Percentiles rank a stretch among this genome's conserved stretches.
Conservation (phyloP, 2,329 filamentous ascomycete genomes). For the Epichloe sp. region DNA sequence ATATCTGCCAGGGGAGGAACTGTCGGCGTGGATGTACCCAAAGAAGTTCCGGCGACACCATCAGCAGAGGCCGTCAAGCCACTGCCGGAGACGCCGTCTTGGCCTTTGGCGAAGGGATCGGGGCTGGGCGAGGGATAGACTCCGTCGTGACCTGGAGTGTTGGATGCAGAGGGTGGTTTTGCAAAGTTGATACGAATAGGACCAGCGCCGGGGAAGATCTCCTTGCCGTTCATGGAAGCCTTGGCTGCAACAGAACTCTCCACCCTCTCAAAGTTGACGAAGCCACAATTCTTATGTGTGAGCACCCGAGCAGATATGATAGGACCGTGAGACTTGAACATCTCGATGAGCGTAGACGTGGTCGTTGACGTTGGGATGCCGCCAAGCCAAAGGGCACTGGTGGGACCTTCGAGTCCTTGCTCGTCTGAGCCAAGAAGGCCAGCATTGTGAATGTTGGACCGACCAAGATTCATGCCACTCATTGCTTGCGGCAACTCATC, state of each 20-base stretch:
- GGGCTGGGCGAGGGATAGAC: constrained; percentile 85
- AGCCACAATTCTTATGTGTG: constrained; percentile 97
- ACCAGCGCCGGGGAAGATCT: constrained; percentile 94
- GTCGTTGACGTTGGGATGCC: constrained; percentile 97
- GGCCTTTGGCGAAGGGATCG: constrained; percentile 58
- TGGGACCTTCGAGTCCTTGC: constrained; percentile 72
- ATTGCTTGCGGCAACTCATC: constrained; percentile 72
- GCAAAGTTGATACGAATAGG: constrained; percentile 94
- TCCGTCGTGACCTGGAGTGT: constrained; percentile 79
- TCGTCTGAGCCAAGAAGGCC: constrained; percentile 62
- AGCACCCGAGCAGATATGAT: constrained; percentile 87
- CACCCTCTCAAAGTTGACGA: constrained; percentile 89
- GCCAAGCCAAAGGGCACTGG: constrained; percentile 88
- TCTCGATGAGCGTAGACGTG: constrained; percentile 83
- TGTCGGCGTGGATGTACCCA: constrained; percentile 35
- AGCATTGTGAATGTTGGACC: constrained; percentile 53
- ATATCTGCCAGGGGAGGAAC: constrained; percentile 67
- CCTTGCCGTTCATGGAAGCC: constrained; percentile 80
- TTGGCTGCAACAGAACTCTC: constrained; percentile 88
- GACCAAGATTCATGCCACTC: constrained; percentile 61
- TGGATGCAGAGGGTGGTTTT: constrained; percentile 81
- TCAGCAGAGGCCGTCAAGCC: constrained; percentile 19
- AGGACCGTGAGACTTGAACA: constrained; percentile 85
- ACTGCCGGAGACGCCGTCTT: constrained; percentile 29
- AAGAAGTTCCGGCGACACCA: constrained; percentile 10